Evolutionary conservation across 2,329 filamentous ascomycete genomes (phyloP).

Genomic region (Aureobasidium subglaciale): DNA sequence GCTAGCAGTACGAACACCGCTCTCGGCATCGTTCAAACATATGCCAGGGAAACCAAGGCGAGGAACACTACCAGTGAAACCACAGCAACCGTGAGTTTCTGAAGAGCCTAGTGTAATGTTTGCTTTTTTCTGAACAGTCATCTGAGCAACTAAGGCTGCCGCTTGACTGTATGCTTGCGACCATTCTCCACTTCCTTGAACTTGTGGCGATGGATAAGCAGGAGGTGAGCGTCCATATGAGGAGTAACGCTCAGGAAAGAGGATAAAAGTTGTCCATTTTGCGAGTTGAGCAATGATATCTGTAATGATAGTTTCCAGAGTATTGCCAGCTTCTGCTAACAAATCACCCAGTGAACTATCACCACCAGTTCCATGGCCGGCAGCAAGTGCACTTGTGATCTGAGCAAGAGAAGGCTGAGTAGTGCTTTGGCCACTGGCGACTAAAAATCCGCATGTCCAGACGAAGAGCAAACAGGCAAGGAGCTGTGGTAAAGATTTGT

Average conservation of each 20-base stretch:
- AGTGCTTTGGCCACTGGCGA: background rate
- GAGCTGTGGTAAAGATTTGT: background rate
- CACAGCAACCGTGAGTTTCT: slow-evolving; percentile 25
- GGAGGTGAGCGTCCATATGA: slow-evolving; percentile 25
- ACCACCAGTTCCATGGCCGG: background rate
- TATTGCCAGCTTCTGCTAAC: background rate
- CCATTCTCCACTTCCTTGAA: slow-evolving; percentile 27
- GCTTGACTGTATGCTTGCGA: slow-evolving; percentile 35
- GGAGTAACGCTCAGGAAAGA: slow-evolving; percentile 22
- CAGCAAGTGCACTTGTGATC: background rate
- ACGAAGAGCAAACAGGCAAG: background rate
- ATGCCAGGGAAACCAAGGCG: slow-evolving; percentile 34
- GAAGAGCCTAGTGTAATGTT: slow-evolving; percentile 31
- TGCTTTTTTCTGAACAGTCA: slow-evolving; percentile 35
- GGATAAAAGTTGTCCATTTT: background rate
- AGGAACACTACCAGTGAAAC: slow-evolving; percentile 31
- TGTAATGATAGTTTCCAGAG: background rate
- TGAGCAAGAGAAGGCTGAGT: background rate
- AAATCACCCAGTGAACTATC: background rate
- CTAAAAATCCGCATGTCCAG: background rate
- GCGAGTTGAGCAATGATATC: slow-evolving; percentile 1
- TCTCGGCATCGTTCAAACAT: slow-evolving; percentile 35
- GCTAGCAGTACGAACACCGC: slow-evolving; percentile 28
- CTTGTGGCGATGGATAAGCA: slow-evolving; percentile 22
- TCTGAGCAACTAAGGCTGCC: slow-evolving; percentile 31